Conservation (phyloP, 2,329 filamentous ascomycete genomes). For the Plectosphaerella cucumerina region DNA sequence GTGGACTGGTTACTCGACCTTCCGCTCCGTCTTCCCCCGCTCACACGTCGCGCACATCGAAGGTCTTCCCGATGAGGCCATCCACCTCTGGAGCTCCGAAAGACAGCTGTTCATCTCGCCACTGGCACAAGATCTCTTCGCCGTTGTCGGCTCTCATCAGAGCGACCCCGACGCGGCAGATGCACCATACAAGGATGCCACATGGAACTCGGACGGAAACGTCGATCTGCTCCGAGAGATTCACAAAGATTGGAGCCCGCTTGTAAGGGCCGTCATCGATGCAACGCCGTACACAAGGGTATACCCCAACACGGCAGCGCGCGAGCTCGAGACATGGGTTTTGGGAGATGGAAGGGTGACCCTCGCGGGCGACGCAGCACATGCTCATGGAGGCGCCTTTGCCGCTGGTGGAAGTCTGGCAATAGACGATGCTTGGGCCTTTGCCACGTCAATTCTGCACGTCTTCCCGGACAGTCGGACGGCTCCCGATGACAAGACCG, state of each 20-base stretch:
- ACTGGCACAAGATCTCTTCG: slow-evolving; percentile 35
- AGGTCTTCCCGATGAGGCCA: slow-evolving; percentile 34
- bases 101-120: slow-evolving; percentile 38
- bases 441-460: slow-evolving; percentile 32
- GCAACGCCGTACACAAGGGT: slow-evolving; percentile 32
- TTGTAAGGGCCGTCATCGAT: slow-evolving; percentile 32
- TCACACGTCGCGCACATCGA: slow-evolving; percentile 32
- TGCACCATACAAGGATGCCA: slow-evolving; percentile 20
- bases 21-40: slow-evolving; percentile 39
- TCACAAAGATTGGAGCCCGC: slow-evolving; percentile 37
- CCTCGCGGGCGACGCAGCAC: slow-evolving; percentile 33
- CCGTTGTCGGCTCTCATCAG: slow-evolving; percentile 36
- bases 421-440: slow-evolving; percentile 36
- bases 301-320: slow-evolving; percentile 37
- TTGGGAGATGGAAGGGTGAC: slow-evolving; percentile 28
- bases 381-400: slow-evolving; percentile 36
- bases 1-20: slow-evolving; percentile 39
- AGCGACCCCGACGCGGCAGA: slow-evolving; percentile 26
- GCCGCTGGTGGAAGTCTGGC: slow-evolving; percentile 34
- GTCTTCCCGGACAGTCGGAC: slow-evolving; percentile 19
- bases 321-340: slow-evolving; percentile 35
- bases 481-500: slow-evolving; percentile 10
- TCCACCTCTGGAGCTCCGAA: slow-evolving; percentile 38
- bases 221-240: slow-evolving; percentile 29
- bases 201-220: slow-evolving; percentile 34